phyloP scores from a whole-genome alignment of 129 eudicot species.

The Heracleum sosnowskyi region DNA sequence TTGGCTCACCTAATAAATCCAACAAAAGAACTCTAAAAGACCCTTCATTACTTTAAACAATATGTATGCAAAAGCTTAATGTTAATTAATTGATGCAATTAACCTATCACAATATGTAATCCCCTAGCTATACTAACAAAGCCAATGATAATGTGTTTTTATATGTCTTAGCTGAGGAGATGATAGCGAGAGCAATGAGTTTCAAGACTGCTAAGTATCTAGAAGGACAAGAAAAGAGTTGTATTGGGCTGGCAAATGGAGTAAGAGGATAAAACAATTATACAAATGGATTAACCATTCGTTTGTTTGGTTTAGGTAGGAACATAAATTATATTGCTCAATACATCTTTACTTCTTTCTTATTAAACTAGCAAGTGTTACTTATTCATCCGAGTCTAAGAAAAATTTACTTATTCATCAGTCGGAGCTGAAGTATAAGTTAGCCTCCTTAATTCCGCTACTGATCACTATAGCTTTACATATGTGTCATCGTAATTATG shows the following conservation, averaged over 20 bases:
- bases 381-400: no score
- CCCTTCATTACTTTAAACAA: not conserved
- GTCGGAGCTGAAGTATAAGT: not conserved
- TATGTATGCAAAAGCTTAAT: not conserved
- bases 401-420: no score
- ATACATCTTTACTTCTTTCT: not conserved
- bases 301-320: not conserved
- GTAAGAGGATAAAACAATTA: not conserved
- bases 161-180: not conserved
- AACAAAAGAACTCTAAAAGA: not conserved
- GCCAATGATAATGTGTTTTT: no score
- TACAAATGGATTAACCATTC: not conserved
- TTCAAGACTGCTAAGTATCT: not conserved
- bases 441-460: not conserved
- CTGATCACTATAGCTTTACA: no score
- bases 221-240: not conserved
- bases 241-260: not conserved
- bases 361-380: no score
- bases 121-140: not conserved
- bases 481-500: no score
- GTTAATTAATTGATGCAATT: not conserved
- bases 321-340: not conserved
- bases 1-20: constrained; percentile 16
- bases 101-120: not conserved
- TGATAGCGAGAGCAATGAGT: not conserved